A percentile compares a stretch with the other conserved stretches of the same genome.
These are phyloP conservation scores for Fusarium nematophilum DNA, from an alignment of 2,329 filamentous ascomycete species.

Conservation along the genomic window DNA sequence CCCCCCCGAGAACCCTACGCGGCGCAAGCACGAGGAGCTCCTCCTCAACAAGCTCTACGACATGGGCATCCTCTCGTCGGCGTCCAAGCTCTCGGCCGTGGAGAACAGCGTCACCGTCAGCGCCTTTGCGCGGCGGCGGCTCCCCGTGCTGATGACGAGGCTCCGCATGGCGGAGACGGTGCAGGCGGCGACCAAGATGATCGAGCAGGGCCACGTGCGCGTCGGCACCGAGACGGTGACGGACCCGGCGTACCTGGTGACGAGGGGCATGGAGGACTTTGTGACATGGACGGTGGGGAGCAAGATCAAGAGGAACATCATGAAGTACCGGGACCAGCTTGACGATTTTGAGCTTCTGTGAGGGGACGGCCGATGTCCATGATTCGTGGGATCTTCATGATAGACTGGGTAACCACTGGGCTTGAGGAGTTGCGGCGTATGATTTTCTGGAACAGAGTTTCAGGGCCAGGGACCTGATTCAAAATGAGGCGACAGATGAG, in stretches of 20 bases:
- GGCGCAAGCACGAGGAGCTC: conserved; percentile 86
- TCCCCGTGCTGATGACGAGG: conserved; percentile 92
- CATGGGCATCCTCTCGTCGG: conserved; percentile 85
- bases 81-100: conserved; percentile 83
- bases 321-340: conserved; percentile 93
- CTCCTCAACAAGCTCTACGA: conserved; percentile 92
- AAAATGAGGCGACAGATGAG: not conserved
- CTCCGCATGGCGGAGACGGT: conserved; percentile 93
- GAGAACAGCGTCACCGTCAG: conserved; percentile 91
- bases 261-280: conserved; percentile 92
- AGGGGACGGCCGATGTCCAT: conserved; percentile 41
- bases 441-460: conserved; percentile 4
- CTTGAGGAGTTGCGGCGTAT: conserved; percentile 37
- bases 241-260: conserved; percentile 90
- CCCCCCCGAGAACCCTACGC: conserved; percentile 80
- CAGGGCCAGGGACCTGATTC: not conserved
- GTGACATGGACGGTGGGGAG: conserved; percentile 96
- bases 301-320: conserved; percentile 96
- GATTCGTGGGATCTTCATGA: conserved; percentile 40
- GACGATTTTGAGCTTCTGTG: conserved; percentile 94
- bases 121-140: conserved; percentile 83
- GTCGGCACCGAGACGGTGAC: conserved; percentile 92
- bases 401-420: conserved; percentile 15
- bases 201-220: conserved; percentile 93
- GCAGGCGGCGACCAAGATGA: conserved; percentile 83